Evolutionary conservation across 1,284 basidiomycete species (phyloP).

Genomic region (Cutaneotrichosporon sp.): DNA sequence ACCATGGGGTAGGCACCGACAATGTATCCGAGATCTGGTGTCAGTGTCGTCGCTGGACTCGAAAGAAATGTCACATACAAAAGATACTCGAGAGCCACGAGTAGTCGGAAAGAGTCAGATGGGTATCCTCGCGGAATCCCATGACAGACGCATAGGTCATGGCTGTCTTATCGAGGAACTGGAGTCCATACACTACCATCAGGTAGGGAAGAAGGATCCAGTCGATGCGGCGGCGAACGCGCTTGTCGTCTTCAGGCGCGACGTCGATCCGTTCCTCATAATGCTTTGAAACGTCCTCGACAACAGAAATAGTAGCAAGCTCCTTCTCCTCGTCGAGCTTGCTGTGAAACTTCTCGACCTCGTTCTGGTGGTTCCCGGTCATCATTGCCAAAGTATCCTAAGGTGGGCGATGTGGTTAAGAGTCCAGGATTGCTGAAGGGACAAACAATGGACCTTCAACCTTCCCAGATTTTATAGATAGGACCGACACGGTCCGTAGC

Average conservation of each 20-base stretch:
- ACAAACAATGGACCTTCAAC: too few relatives aligned
- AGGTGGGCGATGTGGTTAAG: too few relatives aligned
- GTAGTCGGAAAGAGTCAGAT: constrained; percentile 13
- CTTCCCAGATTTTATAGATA: too few relatives aligned
- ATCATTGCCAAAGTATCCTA: too few relatives aligned
- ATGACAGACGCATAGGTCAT: constrained; percentile 15
- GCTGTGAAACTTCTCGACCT: background rate
- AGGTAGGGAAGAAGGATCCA: background rate
- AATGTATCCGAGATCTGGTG: constrained; percentile 20
- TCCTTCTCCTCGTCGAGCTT: background rate
- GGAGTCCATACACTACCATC: constrained; percentile 3
- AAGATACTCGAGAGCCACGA: constrained; percentile 20
- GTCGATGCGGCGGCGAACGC: constrained; percentile 1
- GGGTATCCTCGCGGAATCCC: constrained; percentile 4
- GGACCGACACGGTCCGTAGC: too few relatives aligned
- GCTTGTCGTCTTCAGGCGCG: background rate
- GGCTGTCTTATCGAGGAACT: constrained; percentile 15
- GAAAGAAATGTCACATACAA: too few relatives aligned
- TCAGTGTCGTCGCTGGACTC: constrained; percentile 2
- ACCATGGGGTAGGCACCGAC: constrained; percentile 24
- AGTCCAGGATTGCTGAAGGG: too few relatives aligned
- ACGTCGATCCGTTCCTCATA: background rate
- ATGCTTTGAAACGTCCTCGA: background rate
- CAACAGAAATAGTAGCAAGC: background rate
- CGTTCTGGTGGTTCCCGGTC: background rate